These are phyloP conservation scores for Aspergillus saccharolyticus DNA, from an alignment of 495 filamentous ascomycete genomes.

Conservation along the genomic window DNA sequence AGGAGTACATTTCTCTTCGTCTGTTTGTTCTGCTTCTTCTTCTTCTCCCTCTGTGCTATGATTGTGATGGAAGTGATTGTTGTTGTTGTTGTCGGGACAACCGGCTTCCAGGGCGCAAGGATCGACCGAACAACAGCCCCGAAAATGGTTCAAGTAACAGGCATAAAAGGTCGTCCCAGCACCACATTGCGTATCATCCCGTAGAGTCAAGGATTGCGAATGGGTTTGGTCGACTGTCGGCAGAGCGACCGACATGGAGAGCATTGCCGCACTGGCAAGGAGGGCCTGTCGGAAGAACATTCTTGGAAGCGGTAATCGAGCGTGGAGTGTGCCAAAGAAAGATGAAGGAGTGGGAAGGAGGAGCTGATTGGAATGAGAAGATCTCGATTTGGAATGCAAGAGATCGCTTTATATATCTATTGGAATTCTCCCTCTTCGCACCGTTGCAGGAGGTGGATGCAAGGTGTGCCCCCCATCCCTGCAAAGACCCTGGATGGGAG, in stretches of 20 bases:
- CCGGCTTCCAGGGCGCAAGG: constrained; percentile 1
- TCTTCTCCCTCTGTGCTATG: too few species aligned
- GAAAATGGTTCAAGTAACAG: constrained; percentile 6
- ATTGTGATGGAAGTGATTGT: not conserved
- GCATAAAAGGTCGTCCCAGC: not conserved
- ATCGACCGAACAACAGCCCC: constrained; percentile 11
- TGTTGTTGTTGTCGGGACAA: constrained; percentile 2
- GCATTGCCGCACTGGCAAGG: not conserved
- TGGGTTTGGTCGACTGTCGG: not conserved
- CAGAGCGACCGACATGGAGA: not conserved
- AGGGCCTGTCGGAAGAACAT: not conserved
- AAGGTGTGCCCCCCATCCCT: not conserved
- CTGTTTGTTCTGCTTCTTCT: too few species aligned
- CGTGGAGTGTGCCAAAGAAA: not conserved
- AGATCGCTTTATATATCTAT: not conserved
- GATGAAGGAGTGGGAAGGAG: not conserved
- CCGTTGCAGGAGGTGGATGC: not conserved
- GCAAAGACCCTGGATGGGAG: not conserved
- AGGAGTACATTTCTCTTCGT: not conserved
- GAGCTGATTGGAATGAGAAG: too few species aligned
- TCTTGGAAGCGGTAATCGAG: not conserved
- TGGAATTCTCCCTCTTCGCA: not conserved
- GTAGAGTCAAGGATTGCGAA: not conserved
- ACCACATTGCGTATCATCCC: constrained; percentile 5
- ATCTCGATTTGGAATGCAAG: not conserved